phyloP scores from a whole-genome alignment of 2,329 filamentous ascomycete species.

The Nigrospora oryzae region DNA sequence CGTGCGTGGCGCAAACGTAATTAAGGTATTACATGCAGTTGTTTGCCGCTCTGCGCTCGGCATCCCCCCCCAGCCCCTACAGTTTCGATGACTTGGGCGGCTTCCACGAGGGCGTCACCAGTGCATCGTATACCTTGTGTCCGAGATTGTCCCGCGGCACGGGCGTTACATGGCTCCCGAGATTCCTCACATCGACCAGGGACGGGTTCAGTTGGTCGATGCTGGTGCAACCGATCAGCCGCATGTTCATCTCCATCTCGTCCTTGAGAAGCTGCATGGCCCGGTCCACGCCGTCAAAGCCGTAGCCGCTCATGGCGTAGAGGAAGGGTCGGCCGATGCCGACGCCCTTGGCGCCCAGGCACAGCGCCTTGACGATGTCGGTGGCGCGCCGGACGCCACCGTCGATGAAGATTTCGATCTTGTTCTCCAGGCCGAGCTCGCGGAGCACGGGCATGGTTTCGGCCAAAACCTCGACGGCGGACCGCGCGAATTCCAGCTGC shows the following conservation, averaged over 20 bases:
- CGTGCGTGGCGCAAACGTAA: too few relatives aligned
- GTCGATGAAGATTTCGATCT: constrained; percentile 84
- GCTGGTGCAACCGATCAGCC: constrained; percentile 71
- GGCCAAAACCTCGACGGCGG: constrained; percentile 80
- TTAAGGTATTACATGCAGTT: too few relatives aligned
- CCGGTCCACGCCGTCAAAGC: constrained; percentile 75
- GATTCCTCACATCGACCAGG: constrained; percentile 67
- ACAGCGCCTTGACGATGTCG: constrained; percentile 92
- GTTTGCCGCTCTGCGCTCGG: too few relatives aligned
- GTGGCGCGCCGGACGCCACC: constrained; percentile 85
- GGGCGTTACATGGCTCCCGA: constrained; percentile 44
- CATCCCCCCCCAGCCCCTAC: constrained; percentile 17
- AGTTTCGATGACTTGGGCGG: constrained; percentile 38
- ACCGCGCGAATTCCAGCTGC: constrained; percentile 86
- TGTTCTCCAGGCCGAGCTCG: constrained; percentile 61
- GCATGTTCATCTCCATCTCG: constrained; percentile 99
- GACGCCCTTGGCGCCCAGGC: constrained; percentile 83
- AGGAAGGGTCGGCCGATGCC: constrained; percentile 93
- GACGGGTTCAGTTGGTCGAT: constrained; percentile 73
- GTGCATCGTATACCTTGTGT: constrained; percentile 41
- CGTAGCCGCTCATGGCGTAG: constrained; percentile 93
- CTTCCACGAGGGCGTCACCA: constrained; percentile 43
- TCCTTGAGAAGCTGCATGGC: constrained; percentile 91
- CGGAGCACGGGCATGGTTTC: constrained; percentile 87
- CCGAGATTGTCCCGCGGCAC: constrained; percentile 41